These are phyloP conservation scores for Amanita polypyramis DNA, from an alignment of 768 basidiomycete species.

Conservation along the genomic window DNA sequence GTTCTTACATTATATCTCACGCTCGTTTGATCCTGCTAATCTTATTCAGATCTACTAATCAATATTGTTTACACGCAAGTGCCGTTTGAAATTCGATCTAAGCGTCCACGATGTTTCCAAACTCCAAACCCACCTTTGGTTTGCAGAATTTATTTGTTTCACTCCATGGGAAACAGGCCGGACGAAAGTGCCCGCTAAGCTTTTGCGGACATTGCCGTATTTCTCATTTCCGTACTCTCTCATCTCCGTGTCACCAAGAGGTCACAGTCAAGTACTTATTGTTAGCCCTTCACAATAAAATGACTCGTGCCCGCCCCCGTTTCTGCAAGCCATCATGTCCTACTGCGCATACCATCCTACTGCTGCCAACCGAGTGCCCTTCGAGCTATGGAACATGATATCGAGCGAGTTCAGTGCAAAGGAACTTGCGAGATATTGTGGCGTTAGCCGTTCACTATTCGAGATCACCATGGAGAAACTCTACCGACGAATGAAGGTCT, in stretches of 20 bases:
- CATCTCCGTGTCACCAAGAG: neutral
- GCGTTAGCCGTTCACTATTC: neutral
- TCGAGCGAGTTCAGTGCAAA: neutral
- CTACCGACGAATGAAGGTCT: neutral
- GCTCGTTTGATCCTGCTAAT: constrained; percentile 2
- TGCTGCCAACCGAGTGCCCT: neutral
- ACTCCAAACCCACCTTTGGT: neutral
- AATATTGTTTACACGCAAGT: neutral
- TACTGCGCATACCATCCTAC: neutral
- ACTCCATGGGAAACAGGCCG: too few relatives aligned
- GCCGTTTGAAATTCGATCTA: neutral
- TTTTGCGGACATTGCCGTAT: neutral
- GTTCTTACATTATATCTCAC: neutral
- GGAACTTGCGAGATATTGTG: constrained; percentile 4
- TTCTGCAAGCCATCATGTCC: neutral
- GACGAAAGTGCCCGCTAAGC: neutral
- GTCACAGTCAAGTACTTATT: neutral
- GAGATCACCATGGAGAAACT: constrained; percentile 5
- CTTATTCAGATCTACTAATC: neutral
- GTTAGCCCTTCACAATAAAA: neutral
- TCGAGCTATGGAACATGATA: constrained; percentile 3
- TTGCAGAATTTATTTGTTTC: too few relatives aligned
- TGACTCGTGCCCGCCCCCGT: neutral
- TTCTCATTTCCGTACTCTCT: neutral
- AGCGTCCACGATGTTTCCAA: neutral